Evolutionary conservation across 306 rosid species (phyloP), one percentile per base, ranked within the genome.

Genomic region (Cucurbita pepo): DNA sequence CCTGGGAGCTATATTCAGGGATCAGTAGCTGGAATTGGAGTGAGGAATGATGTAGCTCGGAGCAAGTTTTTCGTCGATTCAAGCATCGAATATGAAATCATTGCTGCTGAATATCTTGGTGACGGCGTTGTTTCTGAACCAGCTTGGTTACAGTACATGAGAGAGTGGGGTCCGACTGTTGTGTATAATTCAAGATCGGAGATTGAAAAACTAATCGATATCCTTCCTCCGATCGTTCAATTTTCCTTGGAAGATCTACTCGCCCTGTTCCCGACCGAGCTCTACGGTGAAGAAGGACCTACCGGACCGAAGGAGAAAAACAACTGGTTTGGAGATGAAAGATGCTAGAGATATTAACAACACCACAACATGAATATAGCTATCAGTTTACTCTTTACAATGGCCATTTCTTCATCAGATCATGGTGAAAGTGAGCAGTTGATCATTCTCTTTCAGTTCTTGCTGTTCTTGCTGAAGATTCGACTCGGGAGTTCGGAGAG

Each of bases 251-350:
- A 85, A 86, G 85, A 89, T 69, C 59, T 94, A 15, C 66, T 94
- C 56, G 92, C 88, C 19, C 58, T 94, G 81, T 90, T 94, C 79
- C 97, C 98, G 4, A 89, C 95, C 0, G 95, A 90, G 82, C 87
- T 94, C 64, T 94, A 86, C 25, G 87, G 98, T 3, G 98, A 94
- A 81, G 96, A 89, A 83, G 97, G 98, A 16, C 98, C 98, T 63
- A 94, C 97, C 11, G 98, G 97, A 59, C 98, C 98, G 19, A 94
- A 94, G 80, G 97, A 83, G 84, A 94, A 94, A 86, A 84, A 80
- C 62, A 91, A 89, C 62, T 91, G 98, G 97, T 71, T 53, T 18
- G 98, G 96, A 53, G 97, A 94, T 81, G 97, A 94, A 85, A 85
- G 77, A 76, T 86, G 86, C 80, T 88, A 81, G 67, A 53, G 8